Evolutionary conservation across 2,329 filamentous ascomycete species (phyloP), one percentile per base, ranked within the genome.

Genomic region (Diaporthe nobilis): DNA sequence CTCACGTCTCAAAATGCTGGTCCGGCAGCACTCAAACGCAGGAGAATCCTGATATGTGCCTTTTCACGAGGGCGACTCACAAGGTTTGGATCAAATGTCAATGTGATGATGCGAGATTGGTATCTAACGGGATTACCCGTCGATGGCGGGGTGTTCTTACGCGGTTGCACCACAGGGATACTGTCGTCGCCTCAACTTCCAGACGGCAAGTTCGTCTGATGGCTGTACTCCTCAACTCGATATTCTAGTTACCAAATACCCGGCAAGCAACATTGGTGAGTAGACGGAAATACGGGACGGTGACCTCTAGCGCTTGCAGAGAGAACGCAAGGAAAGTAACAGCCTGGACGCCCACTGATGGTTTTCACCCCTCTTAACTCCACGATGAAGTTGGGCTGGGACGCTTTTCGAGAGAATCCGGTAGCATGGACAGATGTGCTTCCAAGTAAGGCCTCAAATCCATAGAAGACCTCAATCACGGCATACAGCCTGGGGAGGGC

Each of bases 161-260:
- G 25, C 25, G 31, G 63, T 34, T 25, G 22, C 31, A 20, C 39
- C 47, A 37, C 31, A 31, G 22, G 7, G 47, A 4, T 20, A n/a
- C 37, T 25, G 47, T 25, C 22, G 22, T 25, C 51, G n/a, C 25
- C 65, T 55, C 31, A 42, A 70, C n/a, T 42, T 42, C 42, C n/a
- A 70, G 65, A 70, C 37, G 47, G 12, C 34, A 70, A 22, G 2
- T 70, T 55, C n/a, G 65, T 55, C 49, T 70, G n/a, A 42, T 55
- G 22, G 15, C 22, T 10, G 22, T 20, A 25, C 15, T 25, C 2
- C 22, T 53, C n/a, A 39, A 42, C n/a, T 31, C 15, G 13, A 10
- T 22, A 3, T 20, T 4, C 12, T 22, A 12, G 17, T n/a, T 47
- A 12, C 9, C 2, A 53, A 37, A 22, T 53, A 6, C 31, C 8